Evolutionary conservation across 148 eudicot species (phyloP).

Genomic region (Cornus florida): DNA sequence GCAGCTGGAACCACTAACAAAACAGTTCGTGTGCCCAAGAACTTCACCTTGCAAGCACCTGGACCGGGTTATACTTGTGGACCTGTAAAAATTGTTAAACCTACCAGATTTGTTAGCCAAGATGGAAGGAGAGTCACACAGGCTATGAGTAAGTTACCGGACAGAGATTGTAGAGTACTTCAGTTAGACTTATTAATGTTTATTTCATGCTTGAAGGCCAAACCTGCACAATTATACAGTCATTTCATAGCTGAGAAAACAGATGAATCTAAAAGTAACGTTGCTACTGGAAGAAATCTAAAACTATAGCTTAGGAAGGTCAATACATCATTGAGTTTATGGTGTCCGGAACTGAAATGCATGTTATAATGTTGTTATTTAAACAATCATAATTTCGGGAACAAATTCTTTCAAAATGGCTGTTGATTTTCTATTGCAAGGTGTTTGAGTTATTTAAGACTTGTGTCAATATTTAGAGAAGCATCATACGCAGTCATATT

Average conservation of each 20-base stretch:
- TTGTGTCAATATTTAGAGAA: neutral
- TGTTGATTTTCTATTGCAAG: neutral
- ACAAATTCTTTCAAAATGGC: neutral
- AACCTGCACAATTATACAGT: too few species aligned
- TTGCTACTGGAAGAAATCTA: too few species aligned
- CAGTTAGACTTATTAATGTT: neutral
- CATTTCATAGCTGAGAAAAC: too few species aligned
- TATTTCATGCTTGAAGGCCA: too few species aligned
- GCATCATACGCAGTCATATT: neutral
- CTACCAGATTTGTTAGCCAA: slow-evolving; percentile 34
- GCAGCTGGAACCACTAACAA: slow-evolving; percentile 57
- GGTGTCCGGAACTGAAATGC: too few species aligned
- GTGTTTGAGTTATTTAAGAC: neutral
- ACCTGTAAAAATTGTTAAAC: slow-evolving; percentile 52
- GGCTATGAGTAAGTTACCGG: slow-evolving; percentile 56
- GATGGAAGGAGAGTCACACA: slow-evolving; percentile 60
- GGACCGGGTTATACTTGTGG: slow-evolving; percentile 64
- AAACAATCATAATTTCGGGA: neutral
- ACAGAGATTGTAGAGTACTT: neutral
- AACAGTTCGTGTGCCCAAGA: slow-evolving; percentile 54
- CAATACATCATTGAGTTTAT: too few species aligned
- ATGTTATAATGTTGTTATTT: neutral
- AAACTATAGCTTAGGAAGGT: too few species aligned
- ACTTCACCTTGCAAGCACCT: slow-evolving; percentile 56
- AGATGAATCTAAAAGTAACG: too few species aligned